These are phyloP conservation scores for Amphicarpaea edgeworthii DNA, from an alignment of 306 rosid genomes.

Conservation along the genomic window DNA sequence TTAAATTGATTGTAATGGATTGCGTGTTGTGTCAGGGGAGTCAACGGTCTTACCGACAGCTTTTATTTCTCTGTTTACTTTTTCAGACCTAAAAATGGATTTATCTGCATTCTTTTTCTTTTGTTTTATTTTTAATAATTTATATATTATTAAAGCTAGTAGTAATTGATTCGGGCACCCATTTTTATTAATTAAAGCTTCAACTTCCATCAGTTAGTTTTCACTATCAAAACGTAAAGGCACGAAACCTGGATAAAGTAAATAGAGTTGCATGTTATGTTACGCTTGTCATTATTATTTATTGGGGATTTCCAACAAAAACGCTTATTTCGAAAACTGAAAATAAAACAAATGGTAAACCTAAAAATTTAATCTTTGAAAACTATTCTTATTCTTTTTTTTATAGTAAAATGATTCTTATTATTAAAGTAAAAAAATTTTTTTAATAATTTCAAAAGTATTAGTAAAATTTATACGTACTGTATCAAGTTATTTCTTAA, in stretches of 20 bases:
- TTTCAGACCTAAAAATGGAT: slow-evolving; percentile 49
- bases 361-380: too few species aligned
- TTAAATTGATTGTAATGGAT: slow-evolving; percentile 39
- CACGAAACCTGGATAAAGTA: slow-evolving; percentile 19
- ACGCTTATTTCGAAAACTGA: background rate
- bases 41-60: slow-evolving; percentile 69
- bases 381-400: too few species aligned
- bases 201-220: background rate
- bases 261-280: slow-evolving; percentile 7
- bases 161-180: slow-evolving; percentile 17
- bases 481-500: too few species aligned
- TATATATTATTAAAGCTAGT: background rate
- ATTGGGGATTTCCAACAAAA: background rate
- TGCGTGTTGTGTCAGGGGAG: slow-evolving; percentile 48
- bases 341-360: background rate
- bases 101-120: slow-evolving; percentile 37
- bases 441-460: too few species aligned
- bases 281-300: background rate
- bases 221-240: background rate
- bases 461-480: too few species aligned
- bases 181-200: background rate
- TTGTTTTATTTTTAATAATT: background rate
- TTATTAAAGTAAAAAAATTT: too few species aligned
- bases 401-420: too few species aligned
- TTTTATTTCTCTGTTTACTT: slow-evolving; percentile 56